Conservation (phyloP, 83 land plant genomes). For the Diphasiastrum complanatum region DNA sequence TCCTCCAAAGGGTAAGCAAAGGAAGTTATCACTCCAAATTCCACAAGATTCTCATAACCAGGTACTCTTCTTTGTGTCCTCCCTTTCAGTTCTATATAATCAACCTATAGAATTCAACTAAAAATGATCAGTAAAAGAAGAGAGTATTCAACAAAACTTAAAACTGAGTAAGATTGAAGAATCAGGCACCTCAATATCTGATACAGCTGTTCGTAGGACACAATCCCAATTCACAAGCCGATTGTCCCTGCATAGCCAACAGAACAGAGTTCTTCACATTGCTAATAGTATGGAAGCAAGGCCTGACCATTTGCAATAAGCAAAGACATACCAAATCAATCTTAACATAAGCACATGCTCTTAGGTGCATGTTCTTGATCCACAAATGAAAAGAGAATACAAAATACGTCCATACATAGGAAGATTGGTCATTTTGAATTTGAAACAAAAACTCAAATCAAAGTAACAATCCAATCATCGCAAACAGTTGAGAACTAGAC, state of each 20-base stretch:
- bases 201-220: slow-evolving; percentile 74
- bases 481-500: no score
- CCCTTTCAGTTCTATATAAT: slow-evolving; percentile 65
- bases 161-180: background rate
- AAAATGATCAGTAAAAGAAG: background rate
- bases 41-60: slow-evolving; percentile 76
- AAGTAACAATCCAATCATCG: no score
- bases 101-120: slow-evolving; percentile 51
- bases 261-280: no score
- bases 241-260: slow-evolving; percentile 67
- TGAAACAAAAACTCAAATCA: no score
- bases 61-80: slow-evolving; percentile 64
- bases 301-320: no score
- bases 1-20: slow-evolving; percentile 93
- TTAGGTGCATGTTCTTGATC: no score
- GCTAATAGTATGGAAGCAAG: no score
- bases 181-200: slow-evolving; percentile 79
- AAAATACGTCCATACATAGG: no score
- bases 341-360: background rate
- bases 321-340: no score
- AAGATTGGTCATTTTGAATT: no score
- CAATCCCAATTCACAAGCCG: slow-evolving; percentile 96
- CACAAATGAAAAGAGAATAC: no score
- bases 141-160: slow-evolving; percentile 4
- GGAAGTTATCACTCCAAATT: slow-evolving; percentile 88